phyloP scores from a whole-genome alignment of 768 basidiomycete species.

The Boletellus sp. region DNA sequence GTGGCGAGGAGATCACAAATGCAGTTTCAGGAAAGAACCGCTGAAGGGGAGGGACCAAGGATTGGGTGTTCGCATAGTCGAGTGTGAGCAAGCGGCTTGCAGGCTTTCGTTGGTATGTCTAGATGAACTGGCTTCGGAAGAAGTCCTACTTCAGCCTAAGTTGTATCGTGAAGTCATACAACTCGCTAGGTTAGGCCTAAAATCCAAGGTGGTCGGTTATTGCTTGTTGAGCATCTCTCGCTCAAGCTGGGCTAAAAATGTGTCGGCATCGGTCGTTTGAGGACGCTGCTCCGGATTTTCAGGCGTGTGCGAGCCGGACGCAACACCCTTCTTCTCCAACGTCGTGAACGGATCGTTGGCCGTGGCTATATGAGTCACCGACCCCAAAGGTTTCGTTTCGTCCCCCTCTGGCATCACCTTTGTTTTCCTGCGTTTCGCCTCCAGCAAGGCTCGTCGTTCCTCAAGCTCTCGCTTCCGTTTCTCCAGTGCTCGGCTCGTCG shows the following conservation, averaged over 20 bases:
- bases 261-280: conserved; percentile 43
- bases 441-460: conserved; percentile 54
- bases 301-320: conserved; percentile 11
- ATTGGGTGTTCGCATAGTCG: conserved; percentile 40
- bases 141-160: conserved; percentile 6
- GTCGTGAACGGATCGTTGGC: conserved; percentile 48
- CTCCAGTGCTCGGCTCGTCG: conserved; percentile 51
- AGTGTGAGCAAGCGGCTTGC: conserved; percentile 41
- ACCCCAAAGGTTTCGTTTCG: background rate
- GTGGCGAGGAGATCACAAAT: too few relatives aligned
- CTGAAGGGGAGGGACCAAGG: conserved; percentile 31
- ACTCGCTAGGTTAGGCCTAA: conserved; percentile 1
- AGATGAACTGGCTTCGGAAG: conserved; percentile 42
- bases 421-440: conserved; percentile 65
- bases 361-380: conserved; percentile 11
- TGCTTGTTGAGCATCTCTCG: conserved; percentile 46
- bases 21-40: too few relatives aligned
- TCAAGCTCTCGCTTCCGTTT: conserved; percentile 75
- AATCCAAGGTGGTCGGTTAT: background rate
- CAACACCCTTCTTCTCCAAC: conserved; percentile 38
- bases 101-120: conserved; percentile 49
- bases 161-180: background rate
- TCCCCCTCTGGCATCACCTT: conserved; percentile 14
- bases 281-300: conserved; percentile 28
- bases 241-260: conserved; percentile 64